Conservation (phyloP, 352 stramenopile species). For the Globisporangium barbulae region DNA sequence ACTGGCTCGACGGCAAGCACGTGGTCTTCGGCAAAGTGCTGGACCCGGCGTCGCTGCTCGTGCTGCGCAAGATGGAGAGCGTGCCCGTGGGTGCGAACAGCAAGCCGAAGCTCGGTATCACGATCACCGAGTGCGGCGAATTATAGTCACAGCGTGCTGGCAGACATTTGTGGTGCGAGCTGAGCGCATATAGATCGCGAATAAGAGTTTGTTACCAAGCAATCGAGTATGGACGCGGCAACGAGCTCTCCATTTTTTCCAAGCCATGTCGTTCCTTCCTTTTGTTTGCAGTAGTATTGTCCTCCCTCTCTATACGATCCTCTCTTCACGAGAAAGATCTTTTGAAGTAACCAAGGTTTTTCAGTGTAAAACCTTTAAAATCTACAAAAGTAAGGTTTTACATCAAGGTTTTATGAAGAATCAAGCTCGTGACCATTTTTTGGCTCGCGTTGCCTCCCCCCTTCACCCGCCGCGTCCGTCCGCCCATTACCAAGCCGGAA, state of each 20-base stretch:
- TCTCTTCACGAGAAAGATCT: constrained; percentile 16
- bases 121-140: constrained; percentile 88
- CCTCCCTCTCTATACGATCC: constrained; percentile 4
- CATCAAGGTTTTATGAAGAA: background rate
- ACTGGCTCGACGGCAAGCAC: constrained; percentile 96
- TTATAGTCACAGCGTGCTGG: constrained; percentile 40
- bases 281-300: background rate
- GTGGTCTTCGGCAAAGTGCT: constrained; percentile 96
- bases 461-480: constrained; percentile 13
- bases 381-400: background rate
- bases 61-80: constrained; percentile 91
- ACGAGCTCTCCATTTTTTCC: no score
- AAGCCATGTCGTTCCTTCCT: background rate
- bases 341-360: constrained; percentile 4
- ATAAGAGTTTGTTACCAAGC: background rate
- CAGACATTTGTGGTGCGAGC: background rate
- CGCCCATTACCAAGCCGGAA: constrained; percentile 14
- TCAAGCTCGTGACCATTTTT: constrained; percentile 5
- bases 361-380: background rate
- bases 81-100: constrained; percentile 77
- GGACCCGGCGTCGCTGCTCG: constrained; percentile 79
- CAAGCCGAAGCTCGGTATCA: constrained; percentile 86
- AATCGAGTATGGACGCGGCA: background rate
- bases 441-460: constrained; percentile 13
- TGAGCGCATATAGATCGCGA: background rate